These are phyloP conservation scores for Aspergillus novoparasiticus DNA, from an alignment of 2,329 filamentous ascomycete genomes.

Conservation along the genomic window DNA sequence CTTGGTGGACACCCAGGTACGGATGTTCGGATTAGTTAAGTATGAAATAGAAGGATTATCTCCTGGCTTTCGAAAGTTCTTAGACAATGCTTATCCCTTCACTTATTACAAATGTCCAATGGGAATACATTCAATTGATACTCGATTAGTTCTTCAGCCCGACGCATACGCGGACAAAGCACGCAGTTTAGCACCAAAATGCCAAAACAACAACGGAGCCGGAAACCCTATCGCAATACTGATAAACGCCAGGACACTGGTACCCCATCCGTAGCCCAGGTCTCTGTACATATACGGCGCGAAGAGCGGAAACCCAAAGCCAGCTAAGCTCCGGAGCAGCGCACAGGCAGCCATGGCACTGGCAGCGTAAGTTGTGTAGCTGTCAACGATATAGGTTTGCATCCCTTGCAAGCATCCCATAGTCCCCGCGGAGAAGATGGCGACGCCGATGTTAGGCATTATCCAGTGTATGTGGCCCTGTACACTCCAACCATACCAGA, in stretches of 20 bases:
- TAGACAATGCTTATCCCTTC: too few relatives aligned
- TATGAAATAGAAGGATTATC: too few relatives aligned
- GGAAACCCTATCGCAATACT: constrained; percentile 39
- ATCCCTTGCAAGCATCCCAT: constrained; percentile 38
- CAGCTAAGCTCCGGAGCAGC: constrained; percentile 12
- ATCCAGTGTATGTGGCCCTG: constrained; percentile 55
- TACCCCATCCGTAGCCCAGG: constrained; percentile 36
- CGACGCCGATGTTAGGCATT: constrained; percentile 54
- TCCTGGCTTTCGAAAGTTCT: too few relatives aligned
- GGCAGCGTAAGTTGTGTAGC: constrained; percentile 32
- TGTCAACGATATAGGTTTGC: constrained; percentile 39
- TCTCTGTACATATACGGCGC: constrained; percentile 35
- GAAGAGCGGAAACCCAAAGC: constrained; percentile 39
- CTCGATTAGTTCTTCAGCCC: background rate
- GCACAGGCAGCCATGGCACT: constrained; percentile 24
- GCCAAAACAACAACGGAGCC: constrained; percentile 51
- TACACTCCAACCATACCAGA: constrained; percentile 61
- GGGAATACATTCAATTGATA: background rate
- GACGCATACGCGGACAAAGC: constrained; percentile 41
- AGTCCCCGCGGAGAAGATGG: constrained; percentile 48
- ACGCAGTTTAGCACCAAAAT: constrained; percentile 47
- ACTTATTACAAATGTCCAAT: too few relatives aligned
- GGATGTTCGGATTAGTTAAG: too few relatives aligned
- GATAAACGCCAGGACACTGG: constrained; percentile 38
- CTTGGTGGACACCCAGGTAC: too few relatives aligned